Base-by-base conservation (phyloP, 2,329 filamentous ascomycete species). In the Phaeosphaeriaceae sp. region DNA sequence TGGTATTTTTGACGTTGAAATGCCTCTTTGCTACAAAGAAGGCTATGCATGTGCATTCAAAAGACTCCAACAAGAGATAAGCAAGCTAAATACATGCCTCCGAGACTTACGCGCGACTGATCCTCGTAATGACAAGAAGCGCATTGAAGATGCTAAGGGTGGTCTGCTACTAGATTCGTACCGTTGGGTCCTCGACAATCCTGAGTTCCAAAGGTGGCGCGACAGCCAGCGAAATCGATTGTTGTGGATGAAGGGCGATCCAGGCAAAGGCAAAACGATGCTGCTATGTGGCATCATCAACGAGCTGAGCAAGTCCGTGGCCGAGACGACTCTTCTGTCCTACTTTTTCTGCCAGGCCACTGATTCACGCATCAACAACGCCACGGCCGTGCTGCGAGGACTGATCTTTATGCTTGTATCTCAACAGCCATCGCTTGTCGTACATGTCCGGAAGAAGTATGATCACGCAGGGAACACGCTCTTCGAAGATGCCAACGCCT, bases 401-500 rank as follows among this genome's bases (percentile, higher is more conserved):
- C 45, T 47, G 6, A 27, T 47, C 9, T n/a, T 5, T 7, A 20
- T 47, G 21, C 45, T 47, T 13, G 11, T 47, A 3, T 9, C 3
- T 10, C 45, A 47, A 7, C 21, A 47, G 6, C 22, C 45, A n/a
- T 25, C 20, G 45, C 45, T 47, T 6, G 11, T n/a, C 15, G 7
- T 10, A 4, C 45, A 25, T n/a, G 22, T 25, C 22, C 22, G 45
- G 2, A 25, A 25, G 10, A 47, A 25, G 22, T 27, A 47, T 22
- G 45, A 47, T 17, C 2, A 47, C 21, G 45, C 22, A 15, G 22
- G 17, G 22, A 54, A 41, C 20, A 44, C 40, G n/a, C 15, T 61
- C 24, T 61, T 58, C 31, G 42, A 80, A 13, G 78, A 76, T 48
- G 19, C 47, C 0, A 80, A 80, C 69, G 56, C 56, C 17, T 25